Conservation (phyloP, 2,329 filamentous ascomycete species). For the Calonectria henricotiae region DNA sequence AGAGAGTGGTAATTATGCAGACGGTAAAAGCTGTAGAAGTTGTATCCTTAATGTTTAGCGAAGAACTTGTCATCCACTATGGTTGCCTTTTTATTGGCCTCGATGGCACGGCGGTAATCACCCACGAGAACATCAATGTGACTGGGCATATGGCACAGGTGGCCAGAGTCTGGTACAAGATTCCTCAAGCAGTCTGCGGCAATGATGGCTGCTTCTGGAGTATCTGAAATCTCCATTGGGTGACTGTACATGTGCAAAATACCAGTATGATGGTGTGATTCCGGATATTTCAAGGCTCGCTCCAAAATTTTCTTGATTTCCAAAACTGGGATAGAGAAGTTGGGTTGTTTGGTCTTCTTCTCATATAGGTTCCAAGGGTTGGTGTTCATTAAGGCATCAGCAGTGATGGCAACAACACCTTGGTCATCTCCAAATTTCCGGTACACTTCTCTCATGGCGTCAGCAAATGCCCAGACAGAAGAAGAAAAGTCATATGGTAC, state of each 20-base stretch:
- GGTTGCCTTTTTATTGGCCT: constrained; percentile 78
- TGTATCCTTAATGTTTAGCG: constrained; percentile 71
- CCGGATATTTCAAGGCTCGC: constrained; percentile 64
- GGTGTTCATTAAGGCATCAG: constrained; percentile 66
- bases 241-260: constrained; percentile 84
- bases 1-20: constrained; percentile 83
- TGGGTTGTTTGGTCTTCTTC: constrained; percentile 55
- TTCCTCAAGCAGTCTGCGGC: constrained; percentile 75
- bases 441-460: constrained; percentile 61
- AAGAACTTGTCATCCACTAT: constrained; percentile 79
- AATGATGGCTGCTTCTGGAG: constrained; percentile 75
- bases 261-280: constrained; percentile 75
- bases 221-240: constrained; percentile 82
- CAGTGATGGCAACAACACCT: constrained; percentile 59
- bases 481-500: constrained; percentile 61
- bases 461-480: constrained; percentile 57
- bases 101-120: constrained; percentile 78
- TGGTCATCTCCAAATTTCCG: constrained; percentile 60
- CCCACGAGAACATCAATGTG: constrained; percentile 81
- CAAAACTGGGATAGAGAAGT: constrained; percentile 47
- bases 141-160: constrained; percentile 83
- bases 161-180: constrained; percentile 79
- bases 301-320: constrained; percentile 57
- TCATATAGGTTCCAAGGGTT: constrained; percentile 66
- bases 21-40: constrained; percentile 86